Percentiles rank a stretch among this genome's conserved stretches.
Evolutionary conservation across 192 early-diverging fungal species (phyloP).

Genomic region (Coemansia sp.): DNA sequence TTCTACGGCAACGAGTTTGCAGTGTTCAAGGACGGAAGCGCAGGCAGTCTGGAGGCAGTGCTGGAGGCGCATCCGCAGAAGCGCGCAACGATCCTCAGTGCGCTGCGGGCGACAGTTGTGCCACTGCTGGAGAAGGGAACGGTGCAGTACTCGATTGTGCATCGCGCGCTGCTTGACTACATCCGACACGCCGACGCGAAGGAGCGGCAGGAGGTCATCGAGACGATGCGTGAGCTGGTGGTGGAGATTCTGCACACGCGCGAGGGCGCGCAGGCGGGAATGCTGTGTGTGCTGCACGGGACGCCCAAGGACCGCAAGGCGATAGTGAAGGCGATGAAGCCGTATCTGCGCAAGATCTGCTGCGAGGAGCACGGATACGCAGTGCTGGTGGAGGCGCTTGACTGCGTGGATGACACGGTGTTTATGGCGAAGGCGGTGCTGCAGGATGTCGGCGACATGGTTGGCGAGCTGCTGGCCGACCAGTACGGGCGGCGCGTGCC

Average conservation of each 20-base stretch:
- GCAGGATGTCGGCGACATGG: slow-evolving; percentile 44
- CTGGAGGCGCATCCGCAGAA: slow-evolving; percentile 53
- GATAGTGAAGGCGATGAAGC: slow-evolving; percentile 85
- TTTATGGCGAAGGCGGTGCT: slow-evolving; percentile 77
- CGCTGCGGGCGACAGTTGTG: slow-evolving; percentile 66
- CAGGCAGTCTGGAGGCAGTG: slow-evolving; percentile 46
- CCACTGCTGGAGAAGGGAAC: slow-evolving; percentile 84
- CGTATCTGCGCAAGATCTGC: slow-evolving; percentile 75
- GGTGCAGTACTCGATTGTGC: slow-evolving; percentile 76
- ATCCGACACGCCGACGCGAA: slow-evolving; percentile 62
- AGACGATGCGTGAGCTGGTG: slow-evolving; percentile 77
- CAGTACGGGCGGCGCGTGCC: slow-evolving; percentile 78
- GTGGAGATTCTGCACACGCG: slow-evolving; percentile 89
- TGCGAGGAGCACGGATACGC: slow-evolving; percentile 88
- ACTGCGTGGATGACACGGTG: slow-evolving; percentile 93
- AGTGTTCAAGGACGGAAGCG: slow-evolving; percentile 70
- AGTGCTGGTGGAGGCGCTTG: slow-evolving; percentile 79
- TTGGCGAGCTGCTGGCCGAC: slow-evolving; percentile 64
- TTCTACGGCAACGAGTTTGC: slow-evolving; percentile 93
- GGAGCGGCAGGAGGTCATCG: slow-evolving; percentile 69
- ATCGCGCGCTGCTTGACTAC: slow-evolving; percentile 86
- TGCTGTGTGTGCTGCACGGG: slow-evolving; percentile 77
- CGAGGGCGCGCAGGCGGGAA: slow-evolving; percentile 85
- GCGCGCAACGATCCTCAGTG: slow-evolving; percentile 59
- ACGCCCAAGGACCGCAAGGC: slow-evolving; percentile 89